These are phyloP conservation scores for Solanum sejunctum DNA, from an alignment of 257 asterid species.

Conservation along the genomic window DNA sequence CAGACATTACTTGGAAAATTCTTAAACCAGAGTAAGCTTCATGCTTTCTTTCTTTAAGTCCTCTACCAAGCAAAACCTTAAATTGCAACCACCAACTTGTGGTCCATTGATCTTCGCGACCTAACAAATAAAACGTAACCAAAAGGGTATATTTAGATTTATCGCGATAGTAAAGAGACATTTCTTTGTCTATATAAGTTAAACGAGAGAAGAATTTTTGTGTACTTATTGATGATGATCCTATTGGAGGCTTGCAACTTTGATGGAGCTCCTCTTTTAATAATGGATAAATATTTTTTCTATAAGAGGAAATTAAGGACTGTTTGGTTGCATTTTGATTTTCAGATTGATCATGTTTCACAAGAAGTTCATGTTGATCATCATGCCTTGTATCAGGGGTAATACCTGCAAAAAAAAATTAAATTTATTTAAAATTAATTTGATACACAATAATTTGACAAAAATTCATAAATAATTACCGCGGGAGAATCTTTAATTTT, in stretches of 20 bases:
- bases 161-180: neutral
- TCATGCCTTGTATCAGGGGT: slow-evolving; percentile 60
- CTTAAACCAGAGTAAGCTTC: slow-evolving; percentile 59
- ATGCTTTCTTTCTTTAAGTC: slow-evolving; percentile 67
- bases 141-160: neutral
- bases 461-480: neutral
- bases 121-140: slow-evolving; percentile 8
- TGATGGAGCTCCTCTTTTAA: slow-evolving; percentile 41
- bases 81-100: slow-evolving; percentile 85
- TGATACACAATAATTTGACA: neutral
- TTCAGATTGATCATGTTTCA: slow-evolving; percentile 33
- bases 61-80: slow-evolving; percentile 61
- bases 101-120: slow-evolving; percentile 51
- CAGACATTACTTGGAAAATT: slow-evolving; percentile 74
- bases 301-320: slow-evolving; percentile 42
- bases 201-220: neutral
- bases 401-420: slow-evolving; percentile 32
- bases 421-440: neutral
- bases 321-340: slow-evolving; percentile 46
- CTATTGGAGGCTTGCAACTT: slow-evolving; percentile 3
- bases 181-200: neutral
- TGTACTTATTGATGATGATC: slow-evolving; percentile 35
- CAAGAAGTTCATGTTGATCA: slow-evolving; percentile 38
- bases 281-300: slow-evolving; percentile 37
- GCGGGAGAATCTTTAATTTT: neutral